Evolutionary conservation across 2,329 filamentous ascomycete species (phyloP), one percentile per base, ranked within the genome.

Genomic region (Cercospora sesami): DNA sequence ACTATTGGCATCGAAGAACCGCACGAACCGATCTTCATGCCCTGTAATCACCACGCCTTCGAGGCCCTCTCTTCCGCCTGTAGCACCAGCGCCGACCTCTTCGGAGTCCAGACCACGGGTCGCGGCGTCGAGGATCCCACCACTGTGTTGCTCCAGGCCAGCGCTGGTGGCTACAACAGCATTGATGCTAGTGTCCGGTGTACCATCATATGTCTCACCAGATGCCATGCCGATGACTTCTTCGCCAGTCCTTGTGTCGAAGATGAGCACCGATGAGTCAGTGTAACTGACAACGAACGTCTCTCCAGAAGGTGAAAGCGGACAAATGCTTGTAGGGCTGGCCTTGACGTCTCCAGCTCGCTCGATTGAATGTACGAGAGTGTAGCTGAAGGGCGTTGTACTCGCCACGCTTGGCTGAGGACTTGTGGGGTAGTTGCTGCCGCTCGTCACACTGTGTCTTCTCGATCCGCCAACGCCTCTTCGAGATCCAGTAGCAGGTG

Each of bases 1-100:
- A 81, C 93, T 97, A 78, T 99, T 98, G 71, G 95, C 95, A 84
- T 99, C 95, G 79, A 97, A 99, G 85, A 99, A 97, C 73, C 94
- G 87, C 74, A 99, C 93, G 76, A 93, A 97, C 74, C 92, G 90
- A 81, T 99, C 95, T 83, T 99, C 95, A 78, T 99, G 94, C 72
- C 95, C 95, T 69, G 92, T 96, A 72, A 99, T 97, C 67, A 99
- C 91, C 23, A 96, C 92, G 12, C 95, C 95, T 79, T 97, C 94
- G 0, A 97, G 89, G 36, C 83, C 82, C 64, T 83, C 82, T 64
- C 91, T 91, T 66, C 90, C 92, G 26, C 92, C 91, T 10, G 95
- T 98, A 5, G 94, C 93, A 1, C 93, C 93, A 53, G 90, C 90
- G 1, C 91, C 86, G 6, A 88, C 83, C 10, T 86, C 84, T 70